These are phyloP conservation scores for Mortierella alpina DNA, from an alignment of 192 early-diverging fungal species.

Conservation along the genomic window DNA sequence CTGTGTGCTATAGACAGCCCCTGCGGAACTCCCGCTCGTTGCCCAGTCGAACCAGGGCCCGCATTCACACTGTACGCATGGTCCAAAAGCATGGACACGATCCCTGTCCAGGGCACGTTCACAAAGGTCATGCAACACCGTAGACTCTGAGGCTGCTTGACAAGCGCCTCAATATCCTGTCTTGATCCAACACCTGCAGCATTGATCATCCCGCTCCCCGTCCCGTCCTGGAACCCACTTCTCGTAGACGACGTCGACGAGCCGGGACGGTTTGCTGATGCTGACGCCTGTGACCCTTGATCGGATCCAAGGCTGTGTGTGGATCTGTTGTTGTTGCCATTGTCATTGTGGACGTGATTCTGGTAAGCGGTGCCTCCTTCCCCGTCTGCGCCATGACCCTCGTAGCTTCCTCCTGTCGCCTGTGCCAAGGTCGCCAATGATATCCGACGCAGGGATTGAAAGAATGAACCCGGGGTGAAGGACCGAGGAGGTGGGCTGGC, in stretches of 20 bases:
- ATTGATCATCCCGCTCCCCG: constrained; percentile 38
- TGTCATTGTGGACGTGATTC: not conserved
- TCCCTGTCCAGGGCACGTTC: constrained; percentile 92
- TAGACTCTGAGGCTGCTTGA: constrained; percentile 75
- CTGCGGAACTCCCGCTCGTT: no score
- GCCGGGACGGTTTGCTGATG: constrained; percentile 10
- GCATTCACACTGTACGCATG: constrained; percentile 23
- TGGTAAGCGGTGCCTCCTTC: no score
- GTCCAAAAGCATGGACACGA: constrained; percentile 57
- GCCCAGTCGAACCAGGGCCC: not conserved
- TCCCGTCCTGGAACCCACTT: not conserved
- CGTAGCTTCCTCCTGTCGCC: constrained; percentile 1
- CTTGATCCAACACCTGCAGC: constrained; percentile 51
- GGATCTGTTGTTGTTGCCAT: not conserved
- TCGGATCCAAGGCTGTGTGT: not conserved
- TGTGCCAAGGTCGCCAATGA: constrained; percentile 41
- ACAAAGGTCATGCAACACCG: constrained; percentile 93
- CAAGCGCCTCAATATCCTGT: constrained; percentile 45
- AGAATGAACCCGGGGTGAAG: constrained; percentile 52
- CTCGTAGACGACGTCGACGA: not conserved
- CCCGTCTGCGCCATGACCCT: no score
- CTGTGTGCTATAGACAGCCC: no score
- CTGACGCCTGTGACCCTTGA: not conserved
- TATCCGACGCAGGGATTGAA: constrained; percentile 54
- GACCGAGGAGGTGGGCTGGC: constrained; percentile 18